phyloP scores from a whole-genome alignment of 495 filamentous ascomycete genomes.

The Filosporella fistucella region DNA sequence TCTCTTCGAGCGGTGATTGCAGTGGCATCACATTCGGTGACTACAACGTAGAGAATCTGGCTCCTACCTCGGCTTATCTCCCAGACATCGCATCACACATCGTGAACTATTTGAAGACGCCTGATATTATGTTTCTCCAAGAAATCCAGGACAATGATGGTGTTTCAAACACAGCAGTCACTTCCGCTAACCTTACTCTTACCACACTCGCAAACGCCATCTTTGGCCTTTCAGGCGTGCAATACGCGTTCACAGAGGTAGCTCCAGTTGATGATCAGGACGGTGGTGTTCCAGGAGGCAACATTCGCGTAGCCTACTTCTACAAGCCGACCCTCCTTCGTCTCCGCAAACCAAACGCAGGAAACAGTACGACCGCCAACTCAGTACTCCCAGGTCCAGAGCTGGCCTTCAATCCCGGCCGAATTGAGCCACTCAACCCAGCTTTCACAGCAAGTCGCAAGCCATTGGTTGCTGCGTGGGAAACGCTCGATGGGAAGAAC shows the following conservation, averaged over 20 bases:
- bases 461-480: slow-evolving; percentile 54
- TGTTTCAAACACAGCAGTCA: slow-evolving; percentile 41
- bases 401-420: slow-evolving; percentile 55
- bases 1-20: slow-evolving; percentile 42
- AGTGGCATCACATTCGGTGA: slow-evolving; percentile 45
- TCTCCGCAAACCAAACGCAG: slow-evolving; percentile 42
- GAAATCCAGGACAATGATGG: slow-evolving; percentile 59
- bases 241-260: slow-evolving; percentile 45
- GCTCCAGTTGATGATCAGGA: slow-evolving; percentile 42
- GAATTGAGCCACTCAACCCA: slow-evolving; percentile 47
- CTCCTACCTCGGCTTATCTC: slow-evolving; percentile 39
- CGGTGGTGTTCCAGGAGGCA: slow-evolving; percentile 58
- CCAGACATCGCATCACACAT: slow-evolving; percentile 47
- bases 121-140: slow-evolving; percentile 53
- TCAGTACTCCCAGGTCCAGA: slow-evolving; percentile 40
- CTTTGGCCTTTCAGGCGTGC: slow-evolving; percentile 26
- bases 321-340: slow-evolving; percentile 47
- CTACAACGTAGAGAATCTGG: slow-evolving; percentile 61
- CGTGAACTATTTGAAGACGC: slow-evolving; percentile 44
- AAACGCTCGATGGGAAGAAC: slow-evolving; percentile 34
- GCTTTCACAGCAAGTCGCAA: slow-evolving; percentile 51
- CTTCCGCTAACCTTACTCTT: slow-evolving; percentile 42
- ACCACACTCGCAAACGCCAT: slow-evolving; percentile 38
- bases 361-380: slow-evolving; percentile 37
- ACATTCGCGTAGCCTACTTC: slow-evolving; percentile 60